Evolutionary conservation across 352 stramenopile genomes (phyloP).

Genomic region (Phytopythium mirpurense): DNA sequence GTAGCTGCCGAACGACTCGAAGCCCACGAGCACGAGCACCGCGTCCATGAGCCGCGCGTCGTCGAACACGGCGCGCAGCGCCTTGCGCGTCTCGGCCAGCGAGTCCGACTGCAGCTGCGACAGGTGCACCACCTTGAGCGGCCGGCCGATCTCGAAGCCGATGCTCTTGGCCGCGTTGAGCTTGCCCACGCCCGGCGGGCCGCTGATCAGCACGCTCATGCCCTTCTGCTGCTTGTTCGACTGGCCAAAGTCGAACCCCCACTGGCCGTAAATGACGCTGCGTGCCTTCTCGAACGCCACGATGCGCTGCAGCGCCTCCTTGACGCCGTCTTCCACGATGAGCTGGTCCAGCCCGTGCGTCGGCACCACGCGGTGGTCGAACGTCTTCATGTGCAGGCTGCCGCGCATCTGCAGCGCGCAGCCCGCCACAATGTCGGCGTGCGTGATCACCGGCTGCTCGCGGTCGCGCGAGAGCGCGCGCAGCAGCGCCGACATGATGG

Average conservation of each 20-base stretch:
- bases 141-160: constrained; percentile 77
- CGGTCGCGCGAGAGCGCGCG: constrained; percentile 63
- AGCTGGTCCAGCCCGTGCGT: constrained; percentile 68
- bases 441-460: constrained; percentile 56
- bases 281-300: constrained; percentile 83
- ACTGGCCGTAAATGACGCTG: constrained; percentile 83
- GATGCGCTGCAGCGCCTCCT: constrained; percentile 60
- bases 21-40: constrained; percentile 81
- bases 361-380: constrained; percentile 81
- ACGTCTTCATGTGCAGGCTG: constrained; percentile 87
- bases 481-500: constrained; percentile 78
- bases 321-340: constrained; percentile 60
- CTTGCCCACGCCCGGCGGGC: constrained; percentile 71
- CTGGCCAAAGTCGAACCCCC: constrained; percentile 80
- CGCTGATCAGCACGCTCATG: constrained; percentile 67
- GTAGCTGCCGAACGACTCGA: constrained; percentile 82
- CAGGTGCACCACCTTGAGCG: constrained; percentile 81
- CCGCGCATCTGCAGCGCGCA: constrained; percentile 86
- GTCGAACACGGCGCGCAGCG: constrained; percentile 76
- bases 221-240: constrained; percentile 83
- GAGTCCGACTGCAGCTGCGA: constrained; percentile 73
- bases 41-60: constrained; percentile 85
- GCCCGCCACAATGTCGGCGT: constrained; percentile 72
- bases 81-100: constrained; percentile 64
- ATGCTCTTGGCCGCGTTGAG: constrained; percentile 70